These are phyloP conservation scores for Oryza nivara DNA, from an alignment of 176 grass and related monocot species.

Conservation along the genomic window DNA sequence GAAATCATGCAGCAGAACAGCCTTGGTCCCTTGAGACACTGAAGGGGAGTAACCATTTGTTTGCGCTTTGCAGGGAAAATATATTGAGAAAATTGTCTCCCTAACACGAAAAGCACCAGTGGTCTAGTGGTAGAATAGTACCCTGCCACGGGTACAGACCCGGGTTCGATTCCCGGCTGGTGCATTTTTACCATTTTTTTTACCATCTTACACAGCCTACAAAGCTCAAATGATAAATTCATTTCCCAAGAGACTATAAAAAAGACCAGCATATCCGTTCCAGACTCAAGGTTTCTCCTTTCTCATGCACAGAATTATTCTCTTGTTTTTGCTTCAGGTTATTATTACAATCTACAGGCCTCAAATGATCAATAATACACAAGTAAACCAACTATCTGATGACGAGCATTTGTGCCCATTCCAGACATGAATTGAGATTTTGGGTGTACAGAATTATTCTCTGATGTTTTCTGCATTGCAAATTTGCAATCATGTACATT, in stretches of 20 bases:
- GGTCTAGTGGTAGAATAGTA: constrained; percentile 86
- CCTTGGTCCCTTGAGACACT: too few relatives aligned
- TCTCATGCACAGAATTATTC: not conserved
- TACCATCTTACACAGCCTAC: too few relatives aligned
- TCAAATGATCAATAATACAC: not conserved
- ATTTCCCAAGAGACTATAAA: not conserved
- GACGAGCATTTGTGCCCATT: not conserved
- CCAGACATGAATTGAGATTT: not conserved
- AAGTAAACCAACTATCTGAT: not conserved
- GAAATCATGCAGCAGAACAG: not conserved
- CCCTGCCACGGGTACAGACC: constrained; percentile 83
- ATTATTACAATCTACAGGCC: not conserved
- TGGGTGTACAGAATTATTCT: not conserved
- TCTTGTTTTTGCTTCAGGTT: not conserved
- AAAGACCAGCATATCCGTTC: not conserved
- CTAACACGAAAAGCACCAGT: constrained; percentile 33
- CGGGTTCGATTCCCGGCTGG: constrained; percentile 66
- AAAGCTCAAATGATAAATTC: not conserved
- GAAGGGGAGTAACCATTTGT: too few relatives aligned
- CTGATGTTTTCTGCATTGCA: not conserved
- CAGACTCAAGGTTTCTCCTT: not conserved
- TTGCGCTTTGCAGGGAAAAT: too few relatives aligned
- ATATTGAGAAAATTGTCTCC: accelerated
- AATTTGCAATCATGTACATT: not conserved
- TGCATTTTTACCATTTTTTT: constrained; percentile 2